Base-by-base conservation (phyloP, 257 asterid species). In the Salvia miltiorrhiza region DNA sequence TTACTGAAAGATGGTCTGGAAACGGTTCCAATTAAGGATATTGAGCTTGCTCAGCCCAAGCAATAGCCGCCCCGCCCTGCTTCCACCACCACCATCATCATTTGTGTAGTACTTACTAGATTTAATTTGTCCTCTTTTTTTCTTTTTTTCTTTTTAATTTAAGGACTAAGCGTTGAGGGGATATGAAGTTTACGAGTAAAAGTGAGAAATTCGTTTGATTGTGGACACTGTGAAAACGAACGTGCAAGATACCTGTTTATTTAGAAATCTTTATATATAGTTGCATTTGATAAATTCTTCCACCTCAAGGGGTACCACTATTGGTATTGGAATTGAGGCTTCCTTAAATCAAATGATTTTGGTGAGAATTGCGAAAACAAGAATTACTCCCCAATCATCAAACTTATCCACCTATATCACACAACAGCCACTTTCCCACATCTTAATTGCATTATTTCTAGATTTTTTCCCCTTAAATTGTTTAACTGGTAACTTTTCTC, bases 1-100 rank as follows among this genome's bases (percentile, higher is more conserved):
- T 85, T 92, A 60, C 77, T 92, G 79, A 88, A 86, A 79, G 97
- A 83, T 50, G 93, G 85, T 62, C 73, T 89, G 12, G 92, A 75
- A 68, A 71, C 77, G 5, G 17, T 68, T 43, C 74, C 80, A 1
- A 43, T 72, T 3, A 80, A 81, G 57, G 94, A 88, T 78, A 41
- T 82, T 40, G 96, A 86, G 78, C 80, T 83, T 55, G 88, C 78
- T 62, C 83, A 77, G 45, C 71, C 76, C 40, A 85, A 78, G 82
- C 73, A 33, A 69, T 76, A 26, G 61, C 24, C 19, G 19, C 28
- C 28, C 44, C n/a, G 10, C 52, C 16, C 26, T 19, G 24, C 55
- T 40, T 58, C 44, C 62, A 2, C 12, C 55, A 48, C 20, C 52
- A 45, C 9, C 19, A 60, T n/a, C 69, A 24, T 9, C 21, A 44